Evolutionary conservation across 2,329 filamentous ascomycete genomes (phyloP), one percentile per base, ranked within the genome.

Genomic region (Xylariaceae sp.): DNA sequence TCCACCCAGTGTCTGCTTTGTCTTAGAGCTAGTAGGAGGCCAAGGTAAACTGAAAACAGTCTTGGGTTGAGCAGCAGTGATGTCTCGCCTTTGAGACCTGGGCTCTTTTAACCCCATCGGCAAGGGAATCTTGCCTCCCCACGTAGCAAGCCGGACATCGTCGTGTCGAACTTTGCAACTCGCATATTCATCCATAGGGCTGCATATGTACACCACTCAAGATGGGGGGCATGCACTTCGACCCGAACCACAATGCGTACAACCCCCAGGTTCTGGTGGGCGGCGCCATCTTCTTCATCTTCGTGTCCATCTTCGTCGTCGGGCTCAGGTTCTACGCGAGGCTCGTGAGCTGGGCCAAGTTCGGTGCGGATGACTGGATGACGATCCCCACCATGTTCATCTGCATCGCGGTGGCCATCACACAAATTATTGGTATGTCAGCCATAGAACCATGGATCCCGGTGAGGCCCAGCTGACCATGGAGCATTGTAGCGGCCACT

Each of bases 361-460:
- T 45, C 12, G 44, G 42, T 5, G 31, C 38, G 16, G 44, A 46
- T 24, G 44, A 46, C 30, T 46, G 39, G 44, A 34, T 43, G 9
- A 29, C 33, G 3, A 13, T 46, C 10, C 42, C 42, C 5, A 28
- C 44, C 4, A 37, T 39, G 19, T 3, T 39, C 1, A 13, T 45
- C 16, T 43, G 39, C 13, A 31, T 44, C 13, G 31, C 19, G 4
- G 18, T 43, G 9, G 35, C 42, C 3, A 33, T 43, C 10, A 35
- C 31, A 12, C 44, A 46, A 16, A 43, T 46, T 5, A 38, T 45
- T 18, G 39, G 44, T 46, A 38, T 5, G 43, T 28, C n/a, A 10
- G 8, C 21, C 12, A 23, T 23, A 23, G 8, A 23, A 23, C 12
- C 21, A 12, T 23, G 21, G 12, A 12, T 7, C 8, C 12, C 21